Base-by-base conservation (phyloP, 805 yeast species). In the Ogataea chonburiensis region DNA sequence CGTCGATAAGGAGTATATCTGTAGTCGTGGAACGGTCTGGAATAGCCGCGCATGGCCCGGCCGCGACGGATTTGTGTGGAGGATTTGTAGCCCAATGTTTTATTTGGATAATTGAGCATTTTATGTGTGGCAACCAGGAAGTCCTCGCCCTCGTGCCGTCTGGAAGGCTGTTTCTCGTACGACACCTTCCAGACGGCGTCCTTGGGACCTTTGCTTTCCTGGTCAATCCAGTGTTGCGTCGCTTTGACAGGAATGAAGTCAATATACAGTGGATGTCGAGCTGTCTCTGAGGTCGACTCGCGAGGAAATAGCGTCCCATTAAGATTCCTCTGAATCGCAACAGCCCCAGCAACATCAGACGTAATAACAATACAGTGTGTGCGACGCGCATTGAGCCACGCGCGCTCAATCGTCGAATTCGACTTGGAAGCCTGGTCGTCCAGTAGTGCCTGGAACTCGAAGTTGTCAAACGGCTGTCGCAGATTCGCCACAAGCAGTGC, bases 201-300 rank as follows among this genome's bases (percentile, higher is more conserved):
- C 25, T 52, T 50, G 8, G 76, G 73, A 9, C 68, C 70, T 25
- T 52, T 54, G 35, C 62, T 66, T 41, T 70, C 76, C 47, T 69
- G 71, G 44, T 59, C 71, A 11, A 69, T 66, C 73, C 75, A 70
- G 26, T 58, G 60, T 37, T 64, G 65, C 3, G 68, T 58, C 12
- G 71, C 71, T 42, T 66, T 64, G 15, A 67, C 72, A 0, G 73
- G 73, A 25, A 70, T 61, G 44, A 52, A 70, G 43, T 70, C 75
- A 26, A 67, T 62, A 46, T 50, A 69, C 22, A 68, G 40, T 7
- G 56, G 55, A 30, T 48, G 52, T 43, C 63, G 48, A 8, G 29
- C 21, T 18, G 45, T 38, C 20, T 47, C 51, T 32, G 37, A 35
- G 7, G 34, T 8, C 3, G 26, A 38, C 3, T 34, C 31, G 8